Conservation (phyloP, 176 grass and related monocot species). For the Alopecurus myosuroides region DNA sequence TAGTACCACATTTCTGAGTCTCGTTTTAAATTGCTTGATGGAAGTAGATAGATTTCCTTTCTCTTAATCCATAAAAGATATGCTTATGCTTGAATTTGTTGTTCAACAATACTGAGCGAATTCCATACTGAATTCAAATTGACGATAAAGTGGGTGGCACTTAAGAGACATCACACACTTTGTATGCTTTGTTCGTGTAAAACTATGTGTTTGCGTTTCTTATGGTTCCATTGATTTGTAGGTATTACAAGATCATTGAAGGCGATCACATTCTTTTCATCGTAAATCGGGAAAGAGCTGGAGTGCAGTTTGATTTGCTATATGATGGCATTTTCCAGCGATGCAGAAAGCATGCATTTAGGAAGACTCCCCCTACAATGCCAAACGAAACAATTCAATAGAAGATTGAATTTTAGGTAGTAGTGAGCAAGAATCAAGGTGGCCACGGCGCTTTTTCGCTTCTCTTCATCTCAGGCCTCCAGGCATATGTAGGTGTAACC, state of each 20-base stretch:
- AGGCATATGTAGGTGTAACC: slow-evolving; percentile 10
- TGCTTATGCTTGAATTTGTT: neutral
- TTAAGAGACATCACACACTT: neutral
- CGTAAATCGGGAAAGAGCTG: slow-evolving; percentile 89
- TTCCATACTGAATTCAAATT: slow-evolving; percentile 1
- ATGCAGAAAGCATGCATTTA: slow-evolving; percentile 78
- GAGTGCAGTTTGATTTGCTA: slow-evolving; percentile 90
- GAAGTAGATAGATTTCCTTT: neutral
- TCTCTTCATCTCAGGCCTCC: neutral
- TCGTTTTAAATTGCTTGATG: slow-evolving; percentile 20
- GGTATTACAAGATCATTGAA: slow-evolving; percentile 95
- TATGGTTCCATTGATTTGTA: slow-evolving; percentile 11
- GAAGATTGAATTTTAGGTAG: slow-evolving; percentile 20
- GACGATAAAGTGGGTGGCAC: neutral
- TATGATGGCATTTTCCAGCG: slow-evolving; percentile 95
- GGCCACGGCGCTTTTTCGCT: neutral
- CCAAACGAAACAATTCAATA: slow-evolving; percentile 68
- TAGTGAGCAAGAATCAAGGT: slow-evolving; percentile 18
- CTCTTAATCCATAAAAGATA: neutral
- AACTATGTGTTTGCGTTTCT: neutral
- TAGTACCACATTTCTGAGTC: slow-evolving; percentile 26
- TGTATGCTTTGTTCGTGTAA: neutral
- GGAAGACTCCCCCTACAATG: slow-evolving; percentile 47
- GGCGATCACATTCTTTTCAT: slow-evolving; percentile 99
- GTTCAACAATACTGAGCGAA: neutral